A percentile compares a stretch with the other conserved stretches of the same genome.
phyloP scores from a whole-genome alignment of 2,329 filamentous ascomycete genomes.

The Lachnellula hyalina region DNA sequence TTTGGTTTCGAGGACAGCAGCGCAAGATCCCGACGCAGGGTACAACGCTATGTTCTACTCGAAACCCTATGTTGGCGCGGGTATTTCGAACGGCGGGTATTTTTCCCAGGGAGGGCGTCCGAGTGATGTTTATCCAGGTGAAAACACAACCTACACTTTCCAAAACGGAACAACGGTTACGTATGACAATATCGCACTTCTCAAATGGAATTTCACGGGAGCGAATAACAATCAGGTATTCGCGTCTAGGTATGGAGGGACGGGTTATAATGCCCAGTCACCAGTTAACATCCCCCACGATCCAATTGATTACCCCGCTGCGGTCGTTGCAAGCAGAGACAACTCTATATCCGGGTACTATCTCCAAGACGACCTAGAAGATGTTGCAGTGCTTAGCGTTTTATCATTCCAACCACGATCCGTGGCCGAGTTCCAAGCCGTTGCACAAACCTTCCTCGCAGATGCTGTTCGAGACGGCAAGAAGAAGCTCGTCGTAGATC shows the following conservation, averaged over 20 bases:
- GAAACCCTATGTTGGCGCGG: constrained; percentile 12
- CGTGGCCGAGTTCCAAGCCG: constrained; percentile 12
- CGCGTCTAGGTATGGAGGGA: not conserved
- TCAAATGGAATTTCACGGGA: constrained; percentile 28
- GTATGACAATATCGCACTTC: constrained; percentile 28
- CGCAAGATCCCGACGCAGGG: constrained; percentile 33
- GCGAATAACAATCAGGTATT: not conserved
- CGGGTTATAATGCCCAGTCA: not conserved
- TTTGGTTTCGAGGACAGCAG: constrained; percentile 29
- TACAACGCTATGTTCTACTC: constrained; percentile 35
- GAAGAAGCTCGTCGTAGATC: constrained; percentile 55
- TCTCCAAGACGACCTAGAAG: constrained; percentile 3
- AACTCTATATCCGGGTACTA: constrained; percentile 12
- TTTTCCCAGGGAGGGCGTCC: constrained; percentile 31
- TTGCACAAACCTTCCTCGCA: constrained; percentile 35
- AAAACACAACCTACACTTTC: constrained; percentile 31
- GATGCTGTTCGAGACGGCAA: constrained; percentile 40
- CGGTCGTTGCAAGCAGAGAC: constrained; percentile 7
- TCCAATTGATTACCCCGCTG: constrained; percentile 5
- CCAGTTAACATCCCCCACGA: not conserved
- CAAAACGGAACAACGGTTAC: constrained; percentile 32
- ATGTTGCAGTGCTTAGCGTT: constrained; percentile 13
- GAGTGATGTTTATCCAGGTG: constrained; percentile 33
- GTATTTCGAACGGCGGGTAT: constrained; percentile 23
- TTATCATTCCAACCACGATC: constrained; percentile 3